phyloP scores from a whole-genome alignment of 768 basidiomycete genomes.

The Termitomyces titanicus region DNA sequence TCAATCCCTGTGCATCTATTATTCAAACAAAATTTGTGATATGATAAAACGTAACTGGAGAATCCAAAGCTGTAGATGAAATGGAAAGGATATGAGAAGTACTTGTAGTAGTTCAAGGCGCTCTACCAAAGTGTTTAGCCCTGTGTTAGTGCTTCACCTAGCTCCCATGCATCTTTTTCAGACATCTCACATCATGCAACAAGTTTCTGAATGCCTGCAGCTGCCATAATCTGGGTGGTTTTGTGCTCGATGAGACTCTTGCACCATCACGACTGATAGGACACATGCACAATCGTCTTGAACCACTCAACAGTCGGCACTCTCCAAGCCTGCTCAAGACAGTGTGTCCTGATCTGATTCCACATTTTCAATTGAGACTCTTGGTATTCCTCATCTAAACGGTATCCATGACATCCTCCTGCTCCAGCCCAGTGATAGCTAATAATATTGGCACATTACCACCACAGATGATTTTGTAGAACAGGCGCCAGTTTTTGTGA shows the following conservation, averaged over 20 bases:
- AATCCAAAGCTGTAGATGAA: no score
- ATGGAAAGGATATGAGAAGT: no score
- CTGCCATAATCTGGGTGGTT: not conserved
- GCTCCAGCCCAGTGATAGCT: conserved; percentile 34
- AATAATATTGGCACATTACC: conserved; percentile 34
- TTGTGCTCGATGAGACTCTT: not conserved
- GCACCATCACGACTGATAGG: no score
- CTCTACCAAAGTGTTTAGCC: no score
- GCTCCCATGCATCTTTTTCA: conserved; percentile 6
- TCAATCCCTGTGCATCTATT: no score
- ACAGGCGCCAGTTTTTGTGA: conserved; percentile 34
- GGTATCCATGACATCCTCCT: conserved; percentile 21
- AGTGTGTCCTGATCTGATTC: conserved; percentile 15
- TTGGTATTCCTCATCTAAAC: conserved; percentile 24
- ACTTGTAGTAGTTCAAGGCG: no score
- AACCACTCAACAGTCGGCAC: conserved; percentile 14
- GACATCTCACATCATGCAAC: conserved; percentile 14
- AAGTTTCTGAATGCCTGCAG: conserved; percentile 8
- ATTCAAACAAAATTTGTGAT: no score
- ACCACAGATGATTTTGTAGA: conserved; percentile 32
- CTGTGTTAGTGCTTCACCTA: conserved; percentile 4
- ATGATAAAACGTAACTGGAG: no score
- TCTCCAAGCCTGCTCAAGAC: conserved; percentile 8
- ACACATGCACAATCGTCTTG: not conserved
- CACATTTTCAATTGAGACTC: conserved; percentile 25